Conservation (phyloP, 106 monocot genomes). For the Phalaenopsis aphrodite region DNA sequence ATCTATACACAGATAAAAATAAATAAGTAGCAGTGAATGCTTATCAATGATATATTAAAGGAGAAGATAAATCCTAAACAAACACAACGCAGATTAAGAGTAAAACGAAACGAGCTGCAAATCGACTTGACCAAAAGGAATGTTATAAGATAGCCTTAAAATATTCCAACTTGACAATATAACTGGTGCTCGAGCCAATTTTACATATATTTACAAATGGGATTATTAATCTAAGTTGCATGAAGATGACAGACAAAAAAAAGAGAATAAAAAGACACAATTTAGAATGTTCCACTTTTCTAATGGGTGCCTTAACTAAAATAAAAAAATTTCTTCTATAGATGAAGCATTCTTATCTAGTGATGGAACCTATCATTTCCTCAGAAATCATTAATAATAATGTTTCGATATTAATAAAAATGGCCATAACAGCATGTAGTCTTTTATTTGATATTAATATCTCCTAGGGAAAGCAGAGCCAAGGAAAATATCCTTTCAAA, state of each 20-base stretch:
- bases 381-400: neutral
- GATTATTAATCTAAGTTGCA: neutral
- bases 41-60: neutral
- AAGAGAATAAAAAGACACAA: neutral
- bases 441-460: neutral
- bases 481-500: neutral
- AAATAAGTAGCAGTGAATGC: neutral
- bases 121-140: neutral
- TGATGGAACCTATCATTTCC: neutral
- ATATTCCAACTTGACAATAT: neutral
- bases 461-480: neutral
- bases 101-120: neutral
- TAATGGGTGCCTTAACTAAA: no score
- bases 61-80: neutral
- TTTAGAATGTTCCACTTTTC: neutral
- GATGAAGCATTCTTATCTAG: neutral
- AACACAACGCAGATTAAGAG: neutral
- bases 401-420: neutral
- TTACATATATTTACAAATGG: neutral
- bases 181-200: neutral
- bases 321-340: neutral
- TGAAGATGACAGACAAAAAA: neutral
- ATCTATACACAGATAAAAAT: neutral
- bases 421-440: neutral
- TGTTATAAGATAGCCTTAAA: neutral